Percentiles rank a stretch among this genome's conserved stretches.
Conservation (phyloP, 1,284 basidiomycete species). For the Puccinia polysora region DNA sequence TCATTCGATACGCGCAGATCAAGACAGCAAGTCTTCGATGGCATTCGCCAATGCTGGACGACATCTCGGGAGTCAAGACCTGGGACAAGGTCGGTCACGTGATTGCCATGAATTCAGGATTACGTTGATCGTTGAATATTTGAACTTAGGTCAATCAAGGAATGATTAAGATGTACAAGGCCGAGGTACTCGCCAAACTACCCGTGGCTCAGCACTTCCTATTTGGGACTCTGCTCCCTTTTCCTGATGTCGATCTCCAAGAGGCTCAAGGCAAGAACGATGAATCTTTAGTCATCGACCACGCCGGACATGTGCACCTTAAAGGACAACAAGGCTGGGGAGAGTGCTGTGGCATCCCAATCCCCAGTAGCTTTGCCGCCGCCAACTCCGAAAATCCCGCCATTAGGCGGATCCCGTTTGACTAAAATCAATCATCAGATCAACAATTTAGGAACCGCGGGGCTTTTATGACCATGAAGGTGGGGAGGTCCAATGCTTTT, state of each 20-base stretch:
- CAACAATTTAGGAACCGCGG: no score
- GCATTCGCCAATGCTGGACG: conserved; percentile 99
- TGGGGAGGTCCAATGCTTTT: no score
- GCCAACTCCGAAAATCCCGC: conserved; percentile 48
- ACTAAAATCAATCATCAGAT: no score
- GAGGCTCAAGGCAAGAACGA: conserved; percentile 54
- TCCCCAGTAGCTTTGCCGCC: conserved; percentile 55
- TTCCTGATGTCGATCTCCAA: conserved; percentile 58
- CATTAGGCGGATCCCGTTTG: conserved; percentile 32
- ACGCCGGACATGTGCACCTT: conserved; percentile 64
- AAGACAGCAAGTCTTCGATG: conserved; percentile 92
- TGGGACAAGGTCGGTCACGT: conserved; percentile 1
- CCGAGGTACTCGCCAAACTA: conserved; percentile 89
- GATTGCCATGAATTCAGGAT: not conserved
- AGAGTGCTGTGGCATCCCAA: conserved; percentile 62
- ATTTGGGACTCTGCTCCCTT: conserved; percentile 78
- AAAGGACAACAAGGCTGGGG: conserved; percentile 67
- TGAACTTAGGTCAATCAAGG: conserved; percentile 95
- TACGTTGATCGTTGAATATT: conserved; percentile 74
- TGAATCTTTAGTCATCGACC: conserved; percentile 55
- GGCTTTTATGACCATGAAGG: no score
- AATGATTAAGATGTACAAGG: conserved; percentile 97
- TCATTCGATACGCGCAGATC: conserved; percentile 60
- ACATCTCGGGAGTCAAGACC: conserved; percentile 76
- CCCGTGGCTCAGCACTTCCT: conserved; percentile 95